Evolutionary conservation across 2,329 filamentous ascomycete species (phyloP).

Genomic region (Trichoderma atroviride): DNA sequence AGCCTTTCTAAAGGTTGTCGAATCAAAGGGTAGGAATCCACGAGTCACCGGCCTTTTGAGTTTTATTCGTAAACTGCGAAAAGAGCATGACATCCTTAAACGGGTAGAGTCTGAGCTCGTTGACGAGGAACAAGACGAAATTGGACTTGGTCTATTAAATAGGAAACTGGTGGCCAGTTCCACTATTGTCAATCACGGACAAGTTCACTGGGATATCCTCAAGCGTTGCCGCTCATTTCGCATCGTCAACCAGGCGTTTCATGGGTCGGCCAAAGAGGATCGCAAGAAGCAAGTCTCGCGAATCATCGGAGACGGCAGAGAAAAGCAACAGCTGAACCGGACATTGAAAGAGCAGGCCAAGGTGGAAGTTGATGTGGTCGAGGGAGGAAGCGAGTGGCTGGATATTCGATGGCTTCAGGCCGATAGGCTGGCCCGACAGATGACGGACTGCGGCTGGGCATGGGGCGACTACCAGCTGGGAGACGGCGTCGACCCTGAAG

Average conservation of each 20-base stretch:
- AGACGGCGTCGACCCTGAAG: slow-evolving; percentile 38
- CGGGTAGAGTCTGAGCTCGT: slow-evolving; percentile 26
- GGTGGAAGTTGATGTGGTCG: slow-evolving; percentile 42
- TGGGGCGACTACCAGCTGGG: slow-evolving; percentile 43
- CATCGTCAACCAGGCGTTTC: slow-evolving; percentile 40
- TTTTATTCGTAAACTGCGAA: slow-evolving; percentile 31
- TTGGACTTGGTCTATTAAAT: slow-evolving; percentile 26
- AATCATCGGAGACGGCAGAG: slow-evolving; percentile 31
- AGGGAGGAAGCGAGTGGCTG: slow-evolving; percentile 42
- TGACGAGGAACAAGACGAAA: slow-evolving; percentile 9
- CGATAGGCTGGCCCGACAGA: slow-evolving; percentile 43
- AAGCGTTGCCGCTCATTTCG: slow-evolving; percentile 39
- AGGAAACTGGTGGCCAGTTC: slow-evolving; percentile 34
- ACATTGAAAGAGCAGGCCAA: slow-evolving; percentile 40
- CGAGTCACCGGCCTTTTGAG: slow-evolving; percentile 32
- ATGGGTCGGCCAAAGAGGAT: slow-evolving; percentile 36
- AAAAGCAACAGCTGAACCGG: slow-evolving; percentile 38
- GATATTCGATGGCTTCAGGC: slow-evolving; percentile 37
- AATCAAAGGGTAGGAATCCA: slow-evolving; percentile 20
- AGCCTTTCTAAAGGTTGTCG: slow-evolving; percentile 27
- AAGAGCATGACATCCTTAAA: slow-evolving; percentile 29
- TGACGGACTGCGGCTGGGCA: slow-evolving; percentile 47
- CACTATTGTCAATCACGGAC: slow-evolving; percentile 32
- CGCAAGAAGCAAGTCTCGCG: slow-evolving; percentile 34
- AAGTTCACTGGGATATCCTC: slow-evolving; percentile 39